Base-by-base conservation (phyloP, 2,329 filamentous ascomycete genomes). In the Fusarium nisikadoi region DNA sequence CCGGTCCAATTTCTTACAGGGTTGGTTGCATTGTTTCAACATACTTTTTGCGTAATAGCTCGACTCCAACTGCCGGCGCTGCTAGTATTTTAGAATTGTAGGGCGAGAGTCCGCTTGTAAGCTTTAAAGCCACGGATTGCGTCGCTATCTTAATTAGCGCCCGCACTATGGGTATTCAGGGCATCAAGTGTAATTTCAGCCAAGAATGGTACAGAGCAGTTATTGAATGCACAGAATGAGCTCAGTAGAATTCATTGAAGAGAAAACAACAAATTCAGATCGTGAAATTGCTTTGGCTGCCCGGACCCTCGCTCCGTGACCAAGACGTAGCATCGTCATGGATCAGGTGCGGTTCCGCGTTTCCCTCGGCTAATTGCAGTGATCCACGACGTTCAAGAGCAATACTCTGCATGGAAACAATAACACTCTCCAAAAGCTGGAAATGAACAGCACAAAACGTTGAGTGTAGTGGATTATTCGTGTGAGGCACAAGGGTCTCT, bases 371-470 rank as follows among this genome's bases (percentile, higher is more conserved):
- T 23, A 31, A 42, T 19, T 60, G 47, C 27, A 50, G 29, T 59
- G 25, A 8, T n/a, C 23, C 31, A 20, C 43, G 23, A 25, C 19
- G 17, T 16, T 20, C 11, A 31, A 31, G 17, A 43, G 39, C 27
- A 33, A 27, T 20, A 27, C 23, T 7, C 20, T 31, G 33, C 12
- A 23, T 42, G 27, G 29, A 12, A 36, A 25, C 13, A 52, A 20
- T 55, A 20, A 41, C 8, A 23, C 54, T 35, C 19, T 25, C 11
- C 1, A 23, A 13, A 6, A 65, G 54, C 25, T 50, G 53, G 7
- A 35, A n/a, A 20, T 17, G 11, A 20, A 72, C 46, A 64, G 25
- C 41, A 45, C 42, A 23, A 31, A 29, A 39, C 23, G 23, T 47
- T 29, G 39, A 19, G 29, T 46, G 35, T 33, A 54, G 29, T 61